phyloP scores from a whole-genome alignment of 2,329 filamentous ascomycete species.

The Aspergillus alliaceus region DNA sequence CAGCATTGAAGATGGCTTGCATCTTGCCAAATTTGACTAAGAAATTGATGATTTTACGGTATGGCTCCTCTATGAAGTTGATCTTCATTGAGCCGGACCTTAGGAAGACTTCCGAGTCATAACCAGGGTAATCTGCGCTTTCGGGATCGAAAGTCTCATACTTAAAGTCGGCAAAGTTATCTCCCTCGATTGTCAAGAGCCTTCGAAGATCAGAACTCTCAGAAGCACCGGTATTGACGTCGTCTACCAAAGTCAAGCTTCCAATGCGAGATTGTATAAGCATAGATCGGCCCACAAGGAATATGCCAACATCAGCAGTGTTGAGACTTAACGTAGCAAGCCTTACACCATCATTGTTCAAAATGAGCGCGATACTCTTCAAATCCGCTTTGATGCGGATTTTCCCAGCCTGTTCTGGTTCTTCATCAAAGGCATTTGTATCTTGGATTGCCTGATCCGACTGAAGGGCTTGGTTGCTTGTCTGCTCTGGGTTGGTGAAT shows the following conservation, averaged over 20 bases:
- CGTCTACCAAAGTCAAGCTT: conserved; percentile 84
- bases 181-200: conserved; percentile 89
- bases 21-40: conserved; percentile 99
- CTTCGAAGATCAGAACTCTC: conserved; percentile 78
- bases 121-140: conserved; percentile 80
- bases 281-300: conserved; percentile 83
- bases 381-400: conserved; percentile 92
- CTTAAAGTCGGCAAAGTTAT: conserved; percentile 93
- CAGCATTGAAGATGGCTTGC: conserved; percentile 98
- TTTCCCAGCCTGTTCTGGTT: conserved; percentile 59
- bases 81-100: conserved; percentile 93
- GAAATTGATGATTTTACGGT: conserved; percentile 97
- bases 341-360: conserved; percentile 97
- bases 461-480: conserved; percentile 35
- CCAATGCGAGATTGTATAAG: conserved; percentile 82
- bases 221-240: conserved; percentile 87
- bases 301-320: conserved; percentile 87
- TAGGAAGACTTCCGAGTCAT: conserved; percentile 87
- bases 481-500: conserved; percentile 68
- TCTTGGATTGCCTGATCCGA: conserved; percentile 31
- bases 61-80: conserved; percentile 95
- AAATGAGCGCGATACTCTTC: conserved; percentile 87
- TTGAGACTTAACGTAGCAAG: conserved; percentile 90
- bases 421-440: conserved; percentile 24
- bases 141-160: conserved; percentile 91